Base-by-base conservation (phyloP, 176 grass and related monocot genomes). In the Tillandsia fasciculata region DNA sequence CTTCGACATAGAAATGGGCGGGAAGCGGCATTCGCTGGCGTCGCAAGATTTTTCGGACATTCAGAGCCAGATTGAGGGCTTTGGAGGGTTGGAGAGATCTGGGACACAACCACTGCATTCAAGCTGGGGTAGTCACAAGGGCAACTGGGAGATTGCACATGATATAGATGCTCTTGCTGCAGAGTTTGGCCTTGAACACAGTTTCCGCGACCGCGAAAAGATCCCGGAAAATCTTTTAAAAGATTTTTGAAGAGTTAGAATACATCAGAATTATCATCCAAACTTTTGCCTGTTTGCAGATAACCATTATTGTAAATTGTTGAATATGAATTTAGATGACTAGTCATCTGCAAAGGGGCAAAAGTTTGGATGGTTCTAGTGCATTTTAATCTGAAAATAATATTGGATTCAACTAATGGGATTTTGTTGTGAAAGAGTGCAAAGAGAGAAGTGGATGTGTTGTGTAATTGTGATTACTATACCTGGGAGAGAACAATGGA, bases 11-110 rank as follows among this genome's bases (percentile, higher is more conserved):
- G 76, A 76, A 42, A 64, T 77, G 70, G 69, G 64, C 56, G 66
- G 76, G 51, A 73, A 81, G 58, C 52, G 80, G 80, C 77, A 90
- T 72, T 69, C 78, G 67, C 78, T 84, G 13, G 84, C 73, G 3
- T 76, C 79, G 1, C 82, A 88, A 67, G 87, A 93, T 75, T 92
- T 93, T 68, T 84, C 86, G 51, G 94, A 90, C 33, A 87, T 86
- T 51, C 65, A 85, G 56, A 68, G 77, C 57, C 84, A 92, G 69
- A 85, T 97, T 17, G 84, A 77, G 42, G 80, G 77, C 67, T 72
- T 82, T 47, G 80, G 85, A 65, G 71, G 64, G 42, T 26, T 89
- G 54, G 89, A 92, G 68, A 79, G 87, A 79, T 92, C 84, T 3
- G 77, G 82, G 9, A 70, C 77, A 1, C 77, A 86, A 54, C 77